phyloP scores from a whole-genome alignment of 345 rosid species.

The Populus deltoides region DNA sequence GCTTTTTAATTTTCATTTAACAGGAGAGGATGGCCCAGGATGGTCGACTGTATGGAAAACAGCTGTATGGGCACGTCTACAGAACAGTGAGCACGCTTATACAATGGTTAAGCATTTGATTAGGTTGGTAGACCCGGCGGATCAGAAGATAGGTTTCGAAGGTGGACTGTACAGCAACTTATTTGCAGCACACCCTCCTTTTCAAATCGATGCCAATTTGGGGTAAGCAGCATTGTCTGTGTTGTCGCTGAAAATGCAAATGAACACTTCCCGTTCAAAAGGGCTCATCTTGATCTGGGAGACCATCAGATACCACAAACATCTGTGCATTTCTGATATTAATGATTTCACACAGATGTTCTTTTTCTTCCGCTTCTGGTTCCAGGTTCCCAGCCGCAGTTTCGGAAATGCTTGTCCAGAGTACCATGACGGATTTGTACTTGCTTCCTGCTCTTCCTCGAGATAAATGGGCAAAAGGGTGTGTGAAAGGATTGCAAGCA shows the following conservation, averaged over 20 bases:
- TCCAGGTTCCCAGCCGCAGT: conserved; percentile 73
- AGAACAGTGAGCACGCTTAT: conserved; percentile 63
- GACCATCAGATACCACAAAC: neutral
- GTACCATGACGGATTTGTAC: conserved; percentile 61
- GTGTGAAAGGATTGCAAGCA: conserved; percentile 71
- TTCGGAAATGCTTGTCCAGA: conserved; percentile 85
- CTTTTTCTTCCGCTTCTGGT: conserved; percentile 2
- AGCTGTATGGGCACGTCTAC: conserved; percentile 82
- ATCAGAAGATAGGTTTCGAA: conserved; percentile 48
- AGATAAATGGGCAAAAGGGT: conserved; percentile 75
- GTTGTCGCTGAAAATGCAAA: neutral
- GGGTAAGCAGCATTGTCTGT: conserved; percentile 49
- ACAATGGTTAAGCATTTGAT: conserved; percentile 67
- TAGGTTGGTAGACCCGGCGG: conserved; percentile 66
- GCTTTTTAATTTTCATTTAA: neutral
- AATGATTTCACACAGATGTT: neutral
- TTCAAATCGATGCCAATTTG: conserved; percentile 89
- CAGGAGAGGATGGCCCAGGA: conserved; percentile 95
- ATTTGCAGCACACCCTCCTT: conserved; percentile 94
- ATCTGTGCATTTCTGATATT: neutral
- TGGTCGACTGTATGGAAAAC: conserved; percentile 95
- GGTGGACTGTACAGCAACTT: conserved; percentile 89
- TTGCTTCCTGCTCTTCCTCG: conserved; percentile 83
- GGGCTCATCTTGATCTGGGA: neutral
- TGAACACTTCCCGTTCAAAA: neutral